Evolutionary conservation across 495 filamentous ascomycete species (phyloP).

Genomic region (Xylaria sp.): DNA sequence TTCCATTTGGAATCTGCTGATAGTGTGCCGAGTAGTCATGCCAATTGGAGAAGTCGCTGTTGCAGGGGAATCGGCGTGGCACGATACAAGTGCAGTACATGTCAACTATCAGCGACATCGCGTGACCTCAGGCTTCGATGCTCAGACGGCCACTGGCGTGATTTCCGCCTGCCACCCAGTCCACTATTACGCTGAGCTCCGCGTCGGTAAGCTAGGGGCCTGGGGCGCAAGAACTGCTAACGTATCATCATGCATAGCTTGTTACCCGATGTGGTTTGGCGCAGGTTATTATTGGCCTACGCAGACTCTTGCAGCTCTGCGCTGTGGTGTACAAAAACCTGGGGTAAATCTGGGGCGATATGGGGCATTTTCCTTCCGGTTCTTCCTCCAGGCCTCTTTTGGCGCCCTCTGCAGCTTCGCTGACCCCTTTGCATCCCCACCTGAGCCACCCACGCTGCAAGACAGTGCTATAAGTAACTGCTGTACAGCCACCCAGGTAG

Average conservation of each 20-base stretch:
- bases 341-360: constrained; percentile 33
- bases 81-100: constrained; percentile 23
- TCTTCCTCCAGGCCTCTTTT: not conserved
- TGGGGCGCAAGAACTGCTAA: constrained; percentile 10
- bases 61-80: not conserved
- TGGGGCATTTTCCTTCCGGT: constrained; percentile 4
- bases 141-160: constrained; percentile 21
- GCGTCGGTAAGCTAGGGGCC: constrained; percentile 1
- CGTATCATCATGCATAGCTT: constrained; percentile 26
- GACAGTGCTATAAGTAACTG: not conserved
- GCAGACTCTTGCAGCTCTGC: not conserved
- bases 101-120: constrained; percentile 16
- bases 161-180: constrained; percentile 20
- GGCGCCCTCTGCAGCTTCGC: too few species aligned
- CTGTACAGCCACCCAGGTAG: not conserved
- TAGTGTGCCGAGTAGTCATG: not conserved
- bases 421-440: too few species aligned
- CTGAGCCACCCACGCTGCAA: not conserved
- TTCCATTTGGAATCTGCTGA: not conserved
- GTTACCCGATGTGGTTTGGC: constrained; percentile 23
- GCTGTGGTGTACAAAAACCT: constrained; percentile 22
- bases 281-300: not conserved
- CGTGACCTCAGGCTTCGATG: constrained; percentile 26
- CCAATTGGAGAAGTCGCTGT: constrained; percentile 6
- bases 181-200: constrained; percentile 12